phyloP scores from a whole-genome alignment of 768 basidiomycete genomes.

The Rubroboletus pulcherrimus region DNA sequence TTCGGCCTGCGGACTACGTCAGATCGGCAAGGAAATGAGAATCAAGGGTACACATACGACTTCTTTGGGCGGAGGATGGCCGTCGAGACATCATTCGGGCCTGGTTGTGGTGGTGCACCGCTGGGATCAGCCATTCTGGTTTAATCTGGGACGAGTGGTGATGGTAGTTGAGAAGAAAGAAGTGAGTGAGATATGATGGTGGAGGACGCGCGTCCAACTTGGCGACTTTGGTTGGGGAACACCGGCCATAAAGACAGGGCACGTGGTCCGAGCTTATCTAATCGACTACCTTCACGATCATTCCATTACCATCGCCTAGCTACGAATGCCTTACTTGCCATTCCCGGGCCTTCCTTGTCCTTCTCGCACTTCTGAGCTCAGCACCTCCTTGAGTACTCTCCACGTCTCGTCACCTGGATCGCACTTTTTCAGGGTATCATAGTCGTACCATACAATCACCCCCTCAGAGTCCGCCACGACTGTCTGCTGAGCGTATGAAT shows the following conservation, averaged over 20 bases:
- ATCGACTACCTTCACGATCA: conserved; percentile 9
- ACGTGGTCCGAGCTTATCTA: conserved; percentile 9
- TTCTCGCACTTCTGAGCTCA: conserved; percentile 21
- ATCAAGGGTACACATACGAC: conserved; percentile 62
- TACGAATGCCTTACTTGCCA: not conserved
- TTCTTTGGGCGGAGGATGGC: conserved; percentile 97
- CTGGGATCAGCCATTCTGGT: conserved; percentile 72
- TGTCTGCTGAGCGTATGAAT: conserved; percentile 58
- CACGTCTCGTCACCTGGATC: conserved; percentile 52
- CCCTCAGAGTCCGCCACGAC: conserved; percentile 66
- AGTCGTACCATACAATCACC: conserved; percentile 75
- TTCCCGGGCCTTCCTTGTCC: not conserved
- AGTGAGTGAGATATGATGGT: not conserved
- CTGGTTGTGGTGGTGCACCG: conserved; percentile 79
- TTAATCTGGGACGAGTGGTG: conserved; percentile 6
- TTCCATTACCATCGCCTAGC: conserved; percentile 7
- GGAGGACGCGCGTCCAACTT: conserved; percentile 32
- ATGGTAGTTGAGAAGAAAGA: conserved; percentile 13
- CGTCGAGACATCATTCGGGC: conserved; percentile 85
- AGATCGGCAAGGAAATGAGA: conserved; percentile 10
- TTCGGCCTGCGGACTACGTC: conserved; percentile 67
- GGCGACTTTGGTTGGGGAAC: not conserved
- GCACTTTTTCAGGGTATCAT: conserved; percentile 60
- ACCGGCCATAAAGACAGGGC: conserved; percentile 11
- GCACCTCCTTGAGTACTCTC: conserved; percentile 28